These are phyloP conservation scores for Yamadazyma takamatsuzukensis DNA, from an alignment of 805 yeast genomes.

Conservation along the genomic window DNA sequence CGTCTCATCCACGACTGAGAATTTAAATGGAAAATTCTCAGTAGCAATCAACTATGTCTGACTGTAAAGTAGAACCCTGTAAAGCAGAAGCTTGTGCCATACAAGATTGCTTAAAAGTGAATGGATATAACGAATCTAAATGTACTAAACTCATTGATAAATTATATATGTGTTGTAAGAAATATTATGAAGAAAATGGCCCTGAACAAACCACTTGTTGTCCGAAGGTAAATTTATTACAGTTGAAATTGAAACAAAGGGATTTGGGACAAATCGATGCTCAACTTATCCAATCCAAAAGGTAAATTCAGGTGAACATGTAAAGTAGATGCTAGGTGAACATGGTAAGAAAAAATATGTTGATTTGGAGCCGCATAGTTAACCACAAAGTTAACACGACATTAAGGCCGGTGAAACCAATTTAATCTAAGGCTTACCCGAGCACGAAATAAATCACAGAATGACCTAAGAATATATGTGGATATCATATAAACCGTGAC, in stretches of 20 bases:
- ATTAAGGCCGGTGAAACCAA: conserved; percentile 48
- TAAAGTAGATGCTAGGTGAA: neutral
- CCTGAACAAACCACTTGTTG: conserved; percentile 67
- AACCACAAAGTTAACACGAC: conserved; percentile 50
- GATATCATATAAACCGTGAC: conserved; percentile 58
- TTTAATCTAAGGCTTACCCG: conserved; percentile 86
- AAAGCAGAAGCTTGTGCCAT: conserved; percentile 80
- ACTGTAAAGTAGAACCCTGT: conserved; percentile 58
- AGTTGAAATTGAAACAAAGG: conserved; percentile 64
- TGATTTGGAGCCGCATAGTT: conserved; percentile 75
- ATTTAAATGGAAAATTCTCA: neutral
- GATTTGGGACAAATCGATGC: conserved; percentile 58
- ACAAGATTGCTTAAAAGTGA: conserved; percentile 67
- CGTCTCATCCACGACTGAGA: no score
- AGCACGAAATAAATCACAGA: conserved; percentile 67
- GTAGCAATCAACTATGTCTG: conserved; percentile 1
- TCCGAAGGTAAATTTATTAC: conserved; percentile 63
- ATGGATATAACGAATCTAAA: conserved; percentile 66
- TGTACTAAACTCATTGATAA: conserved; percentile 69
- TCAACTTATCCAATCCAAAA: conserved; percentile 27
- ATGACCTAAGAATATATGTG: conserved; percentile 45
- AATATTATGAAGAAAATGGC: conserved; percentile 61
- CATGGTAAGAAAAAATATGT: conserved; percentile 34
- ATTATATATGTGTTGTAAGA: conserved; percentile 70
- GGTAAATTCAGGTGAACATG: neutral